Evolutionary conservation across 1,284 basidiomycete species (phyloP).

Genomic region (Apiotrichum gamsii): DNA sequence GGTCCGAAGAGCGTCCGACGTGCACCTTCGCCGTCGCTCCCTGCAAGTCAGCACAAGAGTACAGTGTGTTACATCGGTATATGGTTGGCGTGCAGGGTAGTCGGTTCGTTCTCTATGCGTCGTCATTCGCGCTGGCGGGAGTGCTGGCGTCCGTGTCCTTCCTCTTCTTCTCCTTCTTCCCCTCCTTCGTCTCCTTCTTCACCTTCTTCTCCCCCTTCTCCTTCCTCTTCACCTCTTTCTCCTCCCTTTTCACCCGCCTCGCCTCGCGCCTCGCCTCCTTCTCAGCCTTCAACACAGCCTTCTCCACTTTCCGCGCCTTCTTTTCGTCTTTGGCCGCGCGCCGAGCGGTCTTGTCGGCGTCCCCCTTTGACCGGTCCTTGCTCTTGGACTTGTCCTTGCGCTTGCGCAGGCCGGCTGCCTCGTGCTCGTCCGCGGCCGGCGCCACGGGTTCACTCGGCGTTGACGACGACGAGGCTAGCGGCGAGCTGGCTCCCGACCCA

Average conservation of each 20-base stretch:
- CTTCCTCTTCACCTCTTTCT: not conserved
- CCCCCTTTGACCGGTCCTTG: constrained; percentile 4
- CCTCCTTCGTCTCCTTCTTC: constrained; percentile 6
- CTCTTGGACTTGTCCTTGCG: not conserved
- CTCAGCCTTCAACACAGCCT: constrained; percentile 12
- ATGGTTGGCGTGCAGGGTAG: not conserved
- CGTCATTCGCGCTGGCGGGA: constrained; percentile 10
- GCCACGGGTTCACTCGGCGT: not conserved
- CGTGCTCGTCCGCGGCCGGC: not conserved
- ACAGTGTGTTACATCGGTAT: not conserved
- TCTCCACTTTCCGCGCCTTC: constrained; percentile 18
- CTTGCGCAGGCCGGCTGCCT: not conserved
- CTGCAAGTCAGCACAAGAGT: too few relatives aligned
- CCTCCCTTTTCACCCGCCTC: not conserved
- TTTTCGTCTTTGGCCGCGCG: constrained; percentile 19
- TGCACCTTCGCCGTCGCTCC: too few relatives aligned
- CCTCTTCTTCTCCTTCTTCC: constrained; percentile 6
- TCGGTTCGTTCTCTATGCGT: too few relatives aligned
- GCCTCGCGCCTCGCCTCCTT: constrained; percentile 11
- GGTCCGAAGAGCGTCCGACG: too few relatives aligned
- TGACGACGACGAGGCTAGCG: not conserved
- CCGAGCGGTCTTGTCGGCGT: constrained; percentile 13
- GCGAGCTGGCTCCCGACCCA: not conserved
- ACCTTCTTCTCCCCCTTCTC: constrained; percentile 3
- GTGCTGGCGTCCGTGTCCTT: constrained; percentile 11